Evolutionary conservation across 2,329 filamentous ascomycete genomes (phyloP), one percentile per base, ranked within the genome.

Genomic region (Leptographium radiaticola): DNA sequence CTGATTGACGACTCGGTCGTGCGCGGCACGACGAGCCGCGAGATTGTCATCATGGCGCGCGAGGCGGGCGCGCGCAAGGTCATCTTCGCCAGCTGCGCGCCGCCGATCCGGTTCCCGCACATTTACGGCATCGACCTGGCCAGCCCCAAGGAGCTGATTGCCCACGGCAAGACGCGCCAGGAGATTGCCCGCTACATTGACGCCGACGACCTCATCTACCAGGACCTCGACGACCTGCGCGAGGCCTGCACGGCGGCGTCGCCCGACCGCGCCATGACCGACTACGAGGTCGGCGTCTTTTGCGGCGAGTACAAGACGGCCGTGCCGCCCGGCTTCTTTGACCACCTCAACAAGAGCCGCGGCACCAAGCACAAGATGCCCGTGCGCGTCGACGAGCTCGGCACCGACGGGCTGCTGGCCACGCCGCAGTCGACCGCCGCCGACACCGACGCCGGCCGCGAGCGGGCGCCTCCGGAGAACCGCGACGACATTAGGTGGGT

Each of bases 271-370:
- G 65, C 67, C 42, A 65, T 79, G 61, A 74, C 74, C 12, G 74
- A 84, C 54, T 96, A 95, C 60, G 91, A 96, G 65, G 83, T 94
- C 4, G 90, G 91, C 53, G 89, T 96, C 10, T 96, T 96, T 71
- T 89, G 83, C 63, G 90, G 91, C 43, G 81, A 83, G 59, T 96
- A 96, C 67, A 76, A 88, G 56, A 96, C 91, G 0, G 81, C 81
- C 0, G 86, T 96, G 2, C 79, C 84, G 1, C 76, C 83, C 6
- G 82, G 78, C 44, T 96, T 96, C 70, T 91, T 96, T 60, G 80
- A 87, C 59, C 87, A 89, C 63, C 74, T 94, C 9, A 84, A 88
- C 68, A 72, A 77, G 56, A 69, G 89, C n/a, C 76, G 87, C 52
- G 86, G 85, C 42, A 52, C 40, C 47, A 82, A 87, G 66, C 83